These are phyloP conservation scores for Bacidia gigantensis DNA, from an alignment of 495 filamentous ascomycete genomes.

Conservation along the genomic window DNA sequence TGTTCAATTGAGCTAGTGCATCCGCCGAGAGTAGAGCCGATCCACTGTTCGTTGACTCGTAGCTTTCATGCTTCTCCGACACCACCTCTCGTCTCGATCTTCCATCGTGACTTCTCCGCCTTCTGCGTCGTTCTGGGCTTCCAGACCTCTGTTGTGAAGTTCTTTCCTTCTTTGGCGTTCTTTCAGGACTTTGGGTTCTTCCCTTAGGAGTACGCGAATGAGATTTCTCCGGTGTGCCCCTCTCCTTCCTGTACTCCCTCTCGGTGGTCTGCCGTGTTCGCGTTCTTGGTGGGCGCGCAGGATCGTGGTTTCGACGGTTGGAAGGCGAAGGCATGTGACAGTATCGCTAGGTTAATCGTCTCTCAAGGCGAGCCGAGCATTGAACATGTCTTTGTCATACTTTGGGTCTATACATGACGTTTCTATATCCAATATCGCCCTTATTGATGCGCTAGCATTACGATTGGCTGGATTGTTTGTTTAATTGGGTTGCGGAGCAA, in stretches of 20 bases:
- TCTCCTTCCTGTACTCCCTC: conserved; percentile 11
- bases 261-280: conserved; percentile 11
- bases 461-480: neutral
- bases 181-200: conserved; percentile 5
- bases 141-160: conserved; percentile 9
- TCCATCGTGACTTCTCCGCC: conserved; percentile 4
- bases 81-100: conserved; percentile 1
- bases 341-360: neutral
- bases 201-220: conserved; percentile 1
- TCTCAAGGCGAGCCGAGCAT: neutral
- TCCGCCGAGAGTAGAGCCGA: conserved; percentile 25
- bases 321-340: conserved; percentile 1
- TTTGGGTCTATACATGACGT: too few relatives aligned
- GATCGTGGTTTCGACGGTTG: neutral
- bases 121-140: conserved; percentile 4
- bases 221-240: conserved; percentile 11
- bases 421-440: too few relatives aligned
- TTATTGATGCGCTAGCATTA: neutral
- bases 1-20: conserved; percentile 47
- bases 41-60: conserved; percentile 4
- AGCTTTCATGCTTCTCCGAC: conserved; percentile 12
- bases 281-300: conserved; percentile 2
- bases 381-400: neutral
- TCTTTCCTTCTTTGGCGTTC: conserved; percentile 7
- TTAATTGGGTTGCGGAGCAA: neutral